Base-by-base conservation (phyloP, 2,329 filamentous ascomycete genomes). In the Penicillium sp. region DNA sequence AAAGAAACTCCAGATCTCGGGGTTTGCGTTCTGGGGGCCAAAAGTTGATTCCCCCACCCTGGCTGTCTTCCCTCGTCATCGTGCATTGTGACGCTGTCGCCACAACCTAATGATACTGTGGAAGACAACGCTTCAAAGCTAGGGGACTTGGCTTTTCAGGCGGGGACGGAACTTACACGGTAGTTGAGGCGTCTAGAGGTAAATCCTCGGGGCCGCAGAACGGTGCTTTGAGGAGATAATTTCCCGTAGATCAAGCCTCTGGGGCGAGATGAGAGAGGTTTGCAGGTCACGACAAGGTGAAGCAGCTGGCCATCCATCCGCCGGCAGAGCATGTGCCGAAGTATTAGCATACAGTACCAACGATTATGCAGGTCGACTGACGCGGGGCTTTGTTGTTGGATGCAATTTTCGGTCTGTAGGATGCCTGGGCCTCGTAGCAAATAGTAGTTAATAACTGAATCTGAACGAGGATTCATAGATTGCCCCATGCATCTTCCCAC, bases 11-110 rank as follows among this genome's bases (percentile, higher is more conserved):
- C 16, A 43, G 35, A 33, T 36, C 22, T 56, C 46, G 37, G 54
- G 27, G 14, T 40, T 27, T 49, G 43, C 9, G n/a, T 33, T 10
- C 37, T 56, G 54, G 46, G 54, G 54, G 44, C 54, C 36, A 50
- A 56, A 50, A 50, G 43, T n/a, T 19, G n/a, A 18, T 41, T 41
- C 18, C 39, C 41, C 22, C 22, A 27, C 41, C 7, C 16, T 1
- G 9, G 22, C 43, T 22, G 27, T 31, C 24, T n/a, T 46, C 16
- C 33, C n/a, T 9, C 18, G 18, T 18, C 6, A 54, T 24, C 35
- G 46, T 22, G 31, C 46, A 49, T 35, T n/a, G 31, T 31, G 33
- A 19, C 10, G n/a, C 31, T 14, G 46, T 35, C 27, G 33, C n/a
- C 31, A 35, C 13, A 18, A 13, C 44, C 24, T 10, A 46, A 46